Conservation (phyloP, 1,284 basidiomycete species). For the Marasmius tenuissimus region DNA sequence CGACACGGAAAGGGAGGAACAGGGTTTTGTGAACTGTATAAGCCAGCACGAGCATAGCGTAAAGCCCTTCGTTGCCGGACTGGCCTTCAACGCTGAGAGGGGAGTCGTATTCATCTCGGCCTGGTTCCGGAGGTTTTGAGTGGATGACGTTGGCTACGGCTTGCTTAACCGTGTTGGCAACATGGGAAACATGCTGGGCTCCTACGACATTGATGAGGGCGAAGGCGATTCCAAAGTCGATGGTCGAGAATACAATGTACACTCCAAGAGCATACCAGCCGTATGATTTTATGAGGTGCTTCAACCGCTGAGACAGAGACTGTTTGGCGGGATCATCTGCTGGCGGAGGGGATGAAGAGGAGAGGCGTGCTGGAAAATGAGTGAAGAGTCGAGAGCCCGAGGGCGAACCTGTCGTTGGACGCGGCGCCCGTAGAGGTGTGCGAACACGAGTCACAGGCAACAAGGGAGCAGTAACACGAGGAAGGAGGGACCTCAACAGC, state of each 20-base stretch:
- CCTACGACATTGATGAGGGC: constrained; percentile 85
- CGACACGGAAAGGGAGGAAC: constrained; percentile 88
- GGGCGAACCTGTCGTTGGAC: constrained; percentile 15
- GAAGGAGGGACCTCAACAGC: constrained; percentile 25
- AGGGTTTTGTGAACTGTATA: constrained; percentile 96
- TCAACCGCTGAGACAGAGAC: constrained; percentile 74
- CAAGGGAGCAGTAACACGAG: constrained; percentile 39
- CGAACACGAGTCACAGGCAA: constrained; percentile 41
- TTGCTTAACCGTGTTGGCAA: constrained; percentile 62
- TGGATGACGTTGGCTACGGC: constrained; percentile 42
- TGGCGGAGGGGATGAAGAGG: constrained; percentile 22
- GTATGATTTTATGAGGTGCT: constrained; percentile 86
- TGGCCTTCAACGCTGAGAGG: constrained; percentile 21
- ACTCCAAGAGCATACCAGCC: constrained; percentile 92
- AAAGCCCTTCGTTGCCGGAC: constrained; percentile 67
- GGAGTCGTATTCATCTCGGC: constrained; percentile 55
- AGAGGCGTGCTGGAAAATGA: constrained; percentile 46
- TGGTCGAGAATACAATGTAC: constrained; percentile 67
- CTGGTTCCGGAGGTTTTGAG: constrained; percentile 60
- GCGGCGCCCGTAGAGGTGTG: constrained; percentile 22
- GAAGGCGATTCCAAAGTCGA: constrained; percentile 86
- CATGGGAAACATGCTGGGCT: constrained; percentile 82
- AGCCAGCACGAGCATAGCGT: constrained; percentile 90
- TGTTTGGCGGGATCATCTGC: constrained; percentile 36
- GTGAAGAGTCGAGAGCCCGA: constrained; percentile 46